Evolutionary conservation across 331 rosid species (phyloP).

Genomic region (Quercus tomentella): DNA sequence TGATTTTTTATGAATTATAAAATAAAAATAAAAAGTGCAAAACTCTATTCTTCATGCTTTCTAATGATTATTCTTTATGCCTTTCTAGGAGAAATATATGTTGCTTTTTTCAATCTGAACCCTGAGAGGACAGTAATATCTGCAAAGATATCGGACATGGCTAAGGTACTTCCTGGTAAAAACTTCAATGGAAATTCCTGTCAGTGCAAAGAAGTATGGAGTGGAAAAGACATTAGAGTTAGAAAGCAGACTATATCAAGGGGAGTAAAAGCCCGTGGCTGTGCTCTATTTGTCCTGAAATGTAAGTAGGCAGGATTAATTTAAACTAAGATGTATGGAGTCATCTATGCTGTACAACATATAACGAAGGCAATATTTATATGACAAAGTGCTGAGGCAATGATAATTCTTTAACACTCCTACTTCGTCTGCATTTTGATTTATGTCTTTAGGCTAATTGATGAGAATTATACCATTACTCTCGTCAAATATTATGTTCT

Average conservation of each 20-base stretch:
- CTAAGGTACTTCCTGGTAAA: conserved; percentile 36
- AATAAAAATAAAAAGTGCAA: conserved; percentile 35
- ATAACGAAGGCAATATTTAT: no score
- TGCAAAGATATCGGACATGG: conserved; percentile 53
- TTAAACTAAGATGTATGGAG: not conserved
- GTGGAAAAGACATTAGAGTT: conserved; percentile 28
- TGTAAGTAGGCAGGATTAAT: conserved; percentile 33
- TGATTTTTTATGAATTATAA: conserved; percentile 2
- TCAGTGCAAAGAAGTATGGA: conserved; percentile 63
- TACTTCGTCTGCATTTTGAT: no score
- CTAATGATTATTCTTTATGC: not conserved
- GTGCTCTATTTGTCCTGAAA: conserved; percentile 57
- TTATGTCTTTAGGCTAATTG: no score
- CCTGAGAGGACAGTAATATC: conserved; percentile 35
- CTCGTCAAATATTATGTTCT: not conserved
- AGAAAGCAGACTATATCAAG: conserved; percentile 26
- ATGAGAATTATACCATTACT: not conserved
- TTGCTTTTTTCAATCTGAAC: conserved; percentile 81
- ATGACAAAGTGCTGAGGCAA: not conserved
- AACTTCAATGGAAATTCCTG: conserved; percentile 32
- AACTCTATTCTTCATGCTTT: not conserved
- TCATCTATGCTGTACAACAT: no score
- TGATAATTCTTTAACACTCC: not conserved
- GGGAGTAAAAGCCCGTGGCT: conserved; percentile 52
- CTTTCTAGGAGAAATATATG: conserved; percentile 63